A percentile compares a stretch with the other conserved stretches of the same genome.
phyloP scores from a whole-genome alignment of 78 protist genomes.

The Capsaspora owczarzaki region DNA sequence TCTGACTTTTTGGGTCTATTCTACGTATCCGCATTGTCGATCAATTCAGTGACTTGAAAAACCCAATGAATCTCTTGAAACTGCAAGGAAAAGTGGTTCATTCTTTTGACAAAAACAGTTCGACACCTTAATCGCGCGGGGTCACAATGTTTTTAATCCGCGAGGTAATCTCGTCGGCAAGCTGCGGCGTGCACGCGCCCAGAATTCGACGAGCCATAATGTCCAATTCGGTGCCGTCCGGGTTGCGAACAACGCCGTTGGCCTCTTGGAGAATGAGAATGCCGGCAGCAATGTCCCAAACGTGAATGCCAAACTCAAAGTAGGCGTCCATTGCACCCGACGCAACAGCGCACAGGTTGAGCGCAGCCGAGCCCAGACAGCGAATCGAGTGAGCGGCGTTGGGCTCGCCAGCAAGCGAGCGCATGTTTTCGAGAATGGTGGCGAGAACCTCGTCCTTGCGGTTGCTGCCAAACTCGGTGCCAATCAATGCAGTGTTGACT shows the following conservation, averaged over 20 bases:
- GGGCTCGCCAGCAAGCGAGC: background rate
- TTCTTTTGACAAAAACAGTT: too few species aligned
- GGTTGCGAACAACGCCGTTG: slow-evolving; percentile 44
- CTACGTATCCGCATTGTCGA: too few species aligned
- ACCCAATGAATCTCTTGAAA: too few species aligned
- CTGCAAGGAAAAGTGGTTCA: too few species aligned
- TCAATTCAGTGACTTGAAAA: too few species aligned
- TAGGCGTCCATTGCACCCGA: background rate
- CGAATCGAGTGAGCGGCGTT: background rate
- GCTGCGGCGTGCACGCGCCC: background rate
- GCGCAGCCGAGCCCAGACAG: slow-evolving; percentile 8
- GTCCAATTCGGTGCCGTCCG: background rate
- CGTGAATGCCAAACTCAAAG: slow-evolving; percentile 53
- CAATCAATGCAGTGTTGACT: background rate
- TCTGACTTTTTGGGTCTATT: too few species aligned
- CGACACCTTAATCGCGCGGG: background rate
- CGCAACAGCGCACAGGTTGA: slow-evolving; percentile 2
- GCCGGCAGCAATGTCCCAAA: slow-evolving; percentile 81
- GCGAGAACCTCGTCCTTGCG: background rate
- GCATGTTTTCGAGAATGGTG: background rate
- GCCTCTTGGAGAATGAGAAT: slow-evolving; percentile 65
- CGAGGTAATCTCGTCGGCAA: background rate
- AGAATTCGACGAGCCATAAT: background rate
- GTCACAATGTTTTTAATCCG: background rate
- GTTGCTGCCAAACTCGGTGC: background rate